Conservation (phyloP, 228 moss, liverwort and hornwort species). For the Sphagnum magellanicum region DNA sequence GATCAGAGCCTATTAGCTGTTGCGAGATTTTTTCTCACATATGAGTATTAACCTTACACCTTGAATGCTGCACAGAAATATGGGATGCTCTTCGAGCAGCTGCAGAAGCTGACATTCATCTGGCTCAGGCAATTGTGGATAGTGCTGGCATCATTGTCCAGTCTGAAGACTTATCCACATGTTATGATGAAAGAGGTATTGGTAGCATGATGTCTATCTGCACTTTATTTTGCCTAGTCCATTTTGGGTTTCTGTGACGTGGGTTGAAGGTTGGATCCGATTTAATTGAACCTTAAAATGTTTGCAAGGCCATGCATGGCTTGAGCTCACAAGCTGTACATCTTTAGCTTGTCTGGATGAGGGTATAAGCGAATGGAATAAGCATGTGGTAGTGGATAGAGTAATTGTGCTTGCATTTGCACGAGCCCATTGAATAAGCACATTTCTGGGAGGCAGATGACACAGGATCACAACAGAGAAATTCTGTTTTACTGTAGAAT, state of each 20-base stretch:
- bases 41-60: background rate
- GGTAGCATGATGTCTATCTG: background rate
- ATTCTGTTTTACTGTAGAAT: too few species aligned
- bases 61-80: constrained; percentile 56
- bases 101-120: constrained; percentile 83
- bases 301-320: background rate
- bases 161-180: constrained; percentile 94
- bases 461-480: too few species aligned
- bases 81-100: constrained; percentile 99
- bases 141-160: constrained; percentile 98
- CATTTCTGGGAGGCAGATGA: too few species aligned
- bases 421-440: too few species aligned
- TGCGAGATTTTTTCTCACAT: too few species aligned
- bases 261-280: too few species aligned
- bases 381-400: background rate
- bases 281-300: background rate
- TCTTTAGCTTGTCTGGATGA: constrained; percentile 6
- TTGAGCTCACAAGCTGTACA: constrained; percentile 4
- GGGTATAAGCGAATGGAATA: background rate
- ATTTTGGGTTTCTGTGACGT: background rate
- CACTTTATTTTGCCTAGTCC: background rate
- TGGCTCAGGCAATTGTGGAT: constrained; percentile 94
- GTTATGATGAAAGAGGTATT: constrained; percentile 97
- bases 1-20: background rate
- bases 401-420: too few species aligned